Percentiles rank a stretch among this genome's conserved stretches.
Evolutionary conservation across 1,139 yeast species (phyloP).

Genomic region (Candida buenavistaensis): DNA sequence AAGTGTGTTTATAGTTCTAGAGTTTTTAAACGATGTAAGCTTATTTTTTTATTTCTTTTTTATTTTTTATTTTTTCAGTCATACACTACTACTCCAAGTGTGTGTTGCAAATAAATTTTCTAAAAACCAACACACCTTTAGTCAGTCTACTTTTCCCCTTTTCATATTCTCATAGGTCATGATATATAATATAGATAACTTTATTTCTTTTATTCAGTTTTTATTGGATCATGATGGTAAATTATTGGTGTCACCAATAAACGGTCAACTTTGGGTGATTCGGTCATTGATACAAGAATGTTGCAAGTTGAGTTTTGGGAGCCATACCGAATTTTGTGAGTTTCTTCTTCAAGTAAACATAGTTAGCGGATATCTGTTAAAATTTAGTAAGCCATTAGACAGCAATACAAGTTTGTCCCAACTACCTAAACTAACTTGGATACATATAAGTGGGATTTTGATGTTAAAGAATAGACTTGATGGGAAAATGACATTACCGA

Average conservation of each 20-base stretch:
- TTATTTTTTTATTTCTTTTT: no score
- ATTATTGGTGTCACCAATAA: constrained; percentile 18
- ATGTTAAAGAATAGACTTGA: constrained; percentile 19
- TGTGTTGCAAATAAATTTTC: no score
- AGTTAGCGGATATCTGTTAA: constrained; percentile 24
- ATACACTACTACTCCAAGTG: no score
- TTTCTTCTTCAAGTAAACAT: constrained; percentile 23
- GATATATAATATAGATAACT: constrained; percentile 11
- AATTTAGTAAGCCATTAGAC: constrained; percentile 11
- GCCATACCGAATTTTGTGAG: constrained; percentile 15
- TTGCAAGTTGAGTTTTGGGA: constrained; percentile 3
- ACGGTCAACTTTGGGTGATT: constrained; percentile 22
- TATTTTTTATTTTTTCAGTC: no score
- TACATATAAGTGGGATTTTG: constrained; percentile 19
- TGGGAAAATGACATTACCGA: constrained; percentile 5
- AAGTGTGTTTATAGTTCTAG: no score
- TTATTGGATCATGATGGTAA: constrained; percentile 13
- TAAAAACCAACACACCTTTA: background rate
- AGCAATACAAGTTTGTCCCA: constrained; percentile 4
- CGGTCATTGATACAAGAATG: constrained; percentile 15
- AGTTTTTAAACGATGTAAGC: no score
- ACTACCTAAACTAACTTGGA: constrained; percentile 17
- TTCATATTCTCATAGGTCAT: constrained; percentile 1
- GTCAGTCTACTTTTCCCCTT: background rate
- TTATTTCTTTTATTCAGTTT: constrained; percentile 19